Evolutionary conservation across 1,139 yeast species (phyloP), one percentile per base, ranked within the genome.

Genomic region (Arxiozyma telluris): DNA sequence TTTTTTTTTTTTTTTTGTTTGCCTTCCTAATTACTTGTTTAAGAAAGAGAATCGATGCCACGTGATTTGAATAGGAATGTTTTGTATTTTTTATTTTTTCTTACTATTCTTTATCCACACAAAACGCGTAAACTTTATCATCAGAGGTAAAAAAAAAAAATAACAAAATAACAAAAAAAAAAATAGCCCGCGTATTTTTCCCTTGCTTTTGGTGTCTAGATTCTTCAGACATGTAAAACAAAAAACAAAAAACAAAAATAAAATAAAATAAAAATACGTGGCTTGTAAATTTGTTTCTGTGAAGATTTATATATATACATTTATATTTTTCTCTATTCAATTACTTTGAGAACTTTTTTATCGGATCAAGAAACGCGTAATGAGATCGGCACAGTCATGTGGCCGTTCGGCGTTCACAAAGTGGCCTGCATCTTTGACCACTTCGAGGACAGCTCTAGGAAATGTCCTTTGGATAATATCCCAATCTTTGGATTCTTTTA

Each of bases 381-480:
- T 44, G 17, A 39, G 30, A 38, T 7, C 15, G 9, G 52, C 49
- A 20, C 49, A 50, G 22, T 34, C 44, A 17, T 43, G 39, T 38
- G 96, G 95, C 59, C 84, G 82, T 63, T 88, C 96, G 55, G 87
- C 81, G 61, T 86, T 86, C 25, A 88, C 80, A 96, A 97, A 93
- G 70, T 93, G 98, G 1, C 97, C 97, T 1, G 90, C 80, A 27
- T 54, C 55, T 12, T 87, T 83, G 38, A 93, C 74, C 63, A 87
- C 96, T 50, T 79, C 75, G 15, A 87, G 71, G 57, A 81, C 87
- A 65, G 90, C 90, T 49, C 76, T 74, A 0, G 98, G 97, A 72
- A 90, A 93, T 64, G 80, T 87, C 55, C 74, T 73, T 1, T 94
- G 96, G 54, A 89, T 84, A 39, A 80, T 82, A 0, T 88, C 84